A percentile compares a stretch with the other conserved stretches of the same genome.
Conservation (phyloP, 768 basidiomycete species). For the Filobasidium wieringae region DNA sequence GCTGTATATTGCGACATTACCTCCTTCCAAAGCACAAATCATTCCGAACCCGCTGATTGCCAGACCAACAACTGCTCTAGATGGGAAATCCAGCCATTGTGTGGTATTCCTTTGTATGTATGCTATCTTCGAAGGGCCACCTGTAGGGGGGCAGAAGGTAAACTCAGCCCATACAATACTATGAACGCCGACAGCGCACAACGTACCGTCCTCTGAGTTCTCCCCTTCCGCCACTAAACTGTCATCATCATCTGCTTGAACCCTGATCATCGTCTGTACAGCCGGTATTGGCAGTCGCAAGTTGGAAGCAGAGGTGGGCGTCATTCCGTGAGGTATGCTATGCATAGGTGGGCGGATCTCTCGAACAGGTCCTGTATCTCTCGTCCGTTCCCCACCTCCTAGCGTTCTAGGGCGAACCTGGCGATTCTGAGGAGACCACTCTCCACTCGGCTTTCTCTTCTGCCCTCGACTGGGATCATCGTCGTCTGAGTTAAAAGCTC, state of each 20-base stretch:
- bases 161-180: no score
- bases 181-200: neutral
- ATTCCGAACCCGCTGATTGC: conserved; percentile 57
- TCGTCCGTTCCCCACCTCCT: conserved; percentile 51
- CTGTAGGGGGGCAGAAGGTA: neutral
- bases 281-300: conserved; percentile 49
- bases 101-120: conserved; percentile 46
- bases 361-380: conserved; percentile 47
- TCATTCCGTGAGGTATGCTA: neutral
- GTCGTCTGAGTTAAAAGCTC: conserved; percentile 22
- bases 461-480: neutral
- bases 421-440: conserved; percentile 26
- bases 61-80: conserved; percentile 56
- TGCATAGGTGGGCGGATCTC: conserved; percentile 44
- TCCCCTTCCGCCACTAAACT: conserved; percentile 58
- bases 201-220: conserved; percentile 53
- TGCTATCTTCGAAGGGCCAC: neutral
- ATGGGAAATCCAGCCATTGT: conserved; percentile 81
- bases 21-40: conserved; percentile 69
- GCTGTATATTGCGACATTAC: conserved; percentile 70
- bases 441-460: conserved; percentile 6
- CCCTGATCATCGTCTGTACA: conserved; percentile 51
- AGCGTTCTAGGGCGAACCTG: conserved; percentile 50
- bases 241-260: conserved; percentile 54
- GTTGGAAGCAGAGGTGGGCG: conserved; percentile 10